Evolutionary conservation across 2,329 filamentous ascomycete species (phyloP).

Genomic region (Hymenoscyphus fructigenus): DNA sequence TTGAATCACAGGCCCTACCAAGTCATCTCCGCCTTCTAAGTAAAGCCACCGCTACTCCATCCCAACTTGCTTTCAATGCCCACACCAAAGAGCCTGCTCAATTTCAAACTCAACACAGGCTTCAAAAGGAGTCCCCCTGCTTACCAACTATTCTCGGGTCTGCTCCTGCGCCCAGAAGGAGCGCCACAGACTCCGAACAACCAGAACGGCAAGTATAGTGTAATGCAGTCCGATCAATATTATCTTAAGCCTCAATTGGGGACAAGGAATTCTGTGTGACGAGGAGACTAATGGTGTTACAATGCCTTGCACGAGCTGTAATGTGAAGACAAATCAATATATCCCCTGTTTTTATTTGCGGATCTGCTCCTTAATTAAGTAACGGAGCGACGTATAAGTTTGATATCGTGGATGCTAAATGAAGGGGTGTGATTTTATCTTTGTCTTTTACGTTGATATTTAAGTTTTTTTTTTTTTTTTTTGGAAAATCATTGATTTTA

Average conservation of each 20-base stretch:
- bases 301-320: conserved; percentile 6
- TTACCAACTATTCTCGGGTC: background rate
- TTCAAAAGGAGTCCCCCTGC: background rate
- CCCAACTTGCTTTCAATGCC: too few species aligned
- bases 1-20: too few species aligned
- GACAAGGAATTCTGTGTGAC: background rate
- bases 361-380: background rate
- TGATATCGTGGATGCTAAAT: too few species aligned
- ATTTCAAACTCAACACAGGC: conserved; percentile 3
- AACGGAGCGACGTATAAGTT: background rate
- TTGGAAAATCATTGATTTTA: too few species aligned
- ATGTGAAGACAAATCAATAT: background rate
- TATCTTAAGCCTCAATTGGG: background rate
- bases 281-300: background rate
- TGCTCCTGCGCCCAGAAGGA: background rate
- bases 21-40: too few species aligned
- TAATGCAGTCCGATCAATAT: background rate
- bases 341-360: background rate
- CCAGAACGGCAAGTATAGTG: conserved; percentile 4
- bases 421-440: too few species aligned
- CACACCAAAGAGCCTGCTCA: background rate
- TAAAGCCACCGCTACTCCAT: too few species aligned
- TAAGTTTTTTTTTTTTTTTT: too few species aligned
- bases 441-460: too few species aligned
- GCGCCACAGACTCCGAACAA: background rate